These are phyloP conservation scores for Hanseniaspora mollemarum DNA, from an alignment of 805 yeast species.

Conservation along the genomic window DNA sequence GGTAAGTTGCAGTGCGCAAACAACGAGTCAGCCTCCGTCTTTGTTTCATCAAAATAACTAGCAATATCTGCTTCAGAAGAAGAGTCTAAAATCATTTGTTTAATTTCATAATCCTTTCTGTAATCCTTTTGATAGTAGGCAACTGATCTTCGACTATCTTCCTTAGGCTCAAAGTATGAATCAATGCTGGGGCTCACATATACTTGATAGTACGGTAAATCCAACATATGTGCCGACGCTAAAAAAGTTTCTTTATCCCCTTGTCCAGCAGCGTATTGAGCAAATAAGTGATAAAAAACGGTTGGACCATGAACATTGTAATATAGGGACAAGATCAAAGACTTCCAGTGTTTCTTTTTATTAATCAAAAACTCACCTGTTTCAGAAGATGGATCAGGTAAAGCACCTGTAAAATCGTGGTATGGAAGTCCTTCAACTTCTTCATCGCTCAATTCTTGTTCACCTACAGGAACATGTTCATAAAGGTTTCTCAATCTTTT, in stretches of 20 bases:
- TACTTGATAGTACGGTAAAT: conserved; percentile 41
- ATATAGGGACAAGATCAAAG: conserved; percentile 49
- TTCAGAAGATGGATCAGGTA: conserved; percentile 63
- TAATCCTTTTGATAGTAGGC: conserved; percentile 74
- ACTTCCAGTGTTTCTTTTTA: conserved; percentile 46
- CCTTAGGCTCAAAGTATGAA: conserved; percentile 28
- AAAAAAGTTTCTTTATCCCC: conserved; percentile 72
- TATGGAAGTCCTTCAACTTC: conserved; percentile 28
- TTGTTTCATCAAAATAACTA: conserved; percentile 8
- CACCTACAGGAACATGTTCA: conserved; percentile 28
- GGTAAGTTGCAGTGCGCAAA: conserved; percentile 35
- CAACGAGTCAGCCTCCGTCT: conserved; percentile 22
- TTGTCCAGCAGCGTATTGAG: conserved; percentile 70
- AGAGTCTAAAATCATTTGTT: neutral
- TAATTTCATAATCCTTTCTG: conserved; percentile 38
- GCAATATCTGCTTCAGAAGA: conserved; percentile 4
- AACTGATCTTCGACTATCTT: conserved; percentile 43
- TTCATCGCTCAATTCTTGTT: conserved; percentile 19
- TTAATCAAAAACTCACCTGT: conserved; percentile 61
- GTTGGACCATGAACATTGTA: conserved; percentile 64
- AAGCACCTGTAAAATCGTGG: conserved; percentile 51
- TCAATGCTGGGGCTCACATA: conserved; percentile 30
- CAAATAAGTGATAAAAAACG: conserved; percentile 54
- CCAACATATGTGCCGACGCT: conserved; percentile 46
- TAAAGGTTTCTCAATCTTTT: conserved; percentile 30